Percentiles rank a stretch among this genome's conserved stretches.
Evolutionary conservation across 768 basidiomycete species (phyloP).

Genomic region (Xerocomus brunneocitrinus): DNA sequence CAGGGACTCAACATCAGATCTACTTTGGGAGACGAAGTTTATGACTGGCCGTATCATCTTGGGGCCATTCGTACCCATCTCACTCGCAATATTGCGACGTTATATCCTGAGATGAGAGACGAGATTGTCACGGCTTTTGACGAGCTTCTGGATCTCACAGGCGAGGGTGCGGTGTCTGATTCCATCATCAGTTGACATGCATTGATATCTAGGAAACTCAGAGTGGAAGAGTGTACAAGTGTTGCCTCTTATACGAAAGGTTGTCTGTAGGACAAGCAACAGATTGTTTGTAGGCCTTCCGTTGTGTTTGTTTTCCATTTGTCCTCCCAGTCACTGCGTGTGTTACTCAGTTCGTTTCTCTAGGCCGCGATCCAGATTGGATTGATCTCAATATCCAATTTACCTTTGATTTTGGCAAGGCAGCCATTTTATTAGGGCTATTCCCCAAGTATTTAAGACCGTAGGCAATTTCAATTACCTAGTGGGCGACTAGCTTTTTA

Average conservation of each 20-base stretch:
- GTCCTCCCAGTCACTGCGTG: neutral
- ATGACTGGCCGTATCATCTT: slow-evolving; percentile 26
- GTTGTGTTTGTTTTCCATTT: slow-evolving; percentile 33
- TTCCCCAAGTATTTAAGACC: slow-evolving; percentile 33
- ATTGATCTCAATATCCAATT: slow-evolving; percentile 23
- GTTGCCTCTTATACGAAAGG: slow-evolving; percentile 21
- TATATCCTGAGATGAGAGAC: slow-evolving; percentile 40
- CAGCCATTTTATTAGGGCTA: slow-evolving; percentile 15
- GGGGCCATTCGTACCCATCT: slow-evolving; percentile 26
- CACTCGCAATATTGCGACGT: slow-evolving; percentile 35
- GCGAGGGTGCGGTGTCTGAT: slow-evolving; percentile 6
- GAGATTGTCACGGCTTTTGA: slow-evolving; percentile 41
- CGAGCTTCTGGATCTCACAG: slow-evolving; percentile 30
- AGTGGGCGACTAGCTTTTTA: neutral
- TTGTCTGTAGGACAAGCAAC: slow-evolving; percentile 41
- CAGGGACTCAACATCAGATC: slow-evolving; percentile 37
- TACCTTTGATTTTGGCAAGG: slow-evolving; percentile 24
- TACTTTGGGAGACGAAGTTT: slow-evolving; percentile 33
- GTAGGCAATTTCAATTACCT: slow-evolving; percentile 11
- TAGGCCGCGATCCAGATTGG: slow-evolving; percentile 5
- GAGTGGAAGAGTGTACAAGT: slow-evolving; percentile 37
- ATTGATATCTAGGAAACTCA: slow-evolving; percentile 9
- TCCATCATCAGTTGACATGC: no score
- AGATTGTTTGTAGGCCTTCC: slow-evolving; percentile 47
- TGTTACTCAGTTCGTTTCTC: neutral